Evolutionary conservation across 495 filamentous ascomycete genomes (phyloP), one percentile per base, ranked within the genome.

Genomic region (Letharia lupina): DNA sequence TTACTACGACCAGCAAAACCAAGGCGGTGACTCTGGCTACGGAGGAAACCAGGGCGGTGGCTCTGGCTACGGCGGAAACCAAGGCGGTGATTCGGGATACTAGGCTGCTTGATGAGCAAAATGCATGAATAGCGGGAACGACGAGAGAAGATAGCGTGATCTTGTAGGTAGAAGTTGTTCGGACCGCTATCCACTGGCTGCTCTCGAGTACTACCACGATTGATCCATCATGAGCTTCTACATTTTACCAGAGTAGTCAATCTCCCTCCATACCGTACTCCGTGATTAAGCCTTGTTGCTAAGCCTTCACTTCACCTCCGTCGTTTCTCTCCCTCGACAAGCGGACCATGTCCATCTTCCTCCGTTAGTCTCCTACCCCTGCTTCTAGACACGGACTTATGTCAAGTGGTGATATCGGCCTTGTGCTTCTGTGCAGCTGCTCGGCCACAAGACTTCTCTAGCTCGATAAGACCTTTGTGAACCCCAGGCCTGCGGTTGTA

Each of bases 1-100:
- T 1, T 65, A 57, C 52, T 65, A 65, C 41, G 63, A 65, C 23
- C 63, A 59, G 47, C 48, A 65, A 35, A 15, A 65, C 31, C 47
- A 57, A 16, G 52, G 35, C 20, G 50, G 61, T 15, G 61, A 52
- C 31, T 52, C 45, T 18, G 61, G 44, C 8, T 39, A 63, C 11
- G 31, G 54, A 10, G 54, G 54, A 9, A 57, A 57, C 28, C 54
- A 57, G 10, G 54, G 54, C 54, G 54, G 54, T 18, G 54, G 39
- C 10, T 57, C 54, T 37, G 54, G 54, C 33, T 57, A 57, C 8
- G 54, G 54, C 12, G 54, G 54, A 9, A 57, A 57, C 16, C 54
- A 57, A 16, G 54, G 54, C 33, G 54, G 54, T 6, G 54, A 57
- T 16, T 57, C 54, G 31, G 33, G 54, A 37, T 57, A 57, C 33